phyloP scores from a whole-genome alignment of 2,329 filamentous ascomycete species.

The Phyllosticta ampelicida region DNA sequence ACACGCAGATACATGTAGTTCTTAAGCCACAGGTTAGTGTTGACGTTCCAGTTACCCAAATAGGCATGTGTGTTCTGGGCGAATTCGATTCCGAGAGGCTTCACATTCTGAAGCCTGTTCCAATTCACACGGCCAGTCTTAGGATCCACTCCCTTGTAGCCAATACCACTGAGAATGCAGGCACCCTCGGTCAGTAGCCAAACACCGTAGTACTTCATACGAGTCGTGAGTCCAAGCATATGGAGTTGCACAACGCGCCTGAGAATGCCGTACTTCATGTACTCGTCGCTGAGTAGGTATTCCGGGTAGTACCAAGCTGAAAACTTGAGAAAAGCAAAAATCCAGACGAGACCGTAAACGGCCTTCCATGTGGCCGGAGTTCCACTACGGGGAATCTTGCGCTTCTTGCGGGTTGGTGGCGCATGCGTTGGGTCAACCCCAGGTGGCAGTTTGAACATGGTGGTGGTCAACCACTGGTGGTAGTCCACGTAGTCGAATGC shows the following conservation, averaged over 20 bases:
- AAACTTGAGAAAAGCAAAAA: slow-evolving; percentile 65
- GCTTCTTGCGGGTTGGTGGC: slow-evolving; percentile 76
- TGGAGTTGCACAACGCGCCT: slow-evolving; percentile 70
- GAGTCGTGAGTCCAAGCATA: slow-evolving; percentile 69
- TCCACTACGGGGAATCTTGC: slow-evolving; percentile 83
- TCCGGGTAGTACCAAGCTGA: slow-evolving; percentile 54
- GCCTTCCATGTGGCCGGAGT: slow-evolving; percentile 74
- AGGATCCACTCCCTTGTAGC: slow-evolving; percentile 86
- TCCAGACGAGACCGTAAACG: slow-evolving; percentile 63
- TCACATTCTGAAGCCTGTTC: slow-evolving; percentile 83
- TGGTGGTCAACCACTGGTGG: slow-evolving; percentile 80
- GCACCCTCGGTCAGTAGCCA: slow-evolving; percentile 90
- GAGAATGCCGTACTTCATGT: slow-evolving; percentile 55
- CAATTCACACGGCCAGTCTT: slow-evolving; percentile 77
- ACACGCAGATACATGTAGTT: slow-evolving; percentile 95
- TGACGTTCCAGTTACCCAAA: slow-evolving; percentile 93
- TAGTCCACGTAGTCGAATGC: slow-evolving; percentile 95
- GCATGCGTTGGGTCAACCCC: slow-evolving; percentile 76
- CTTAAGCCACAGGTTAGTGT: slow-evolving; percentile 91
- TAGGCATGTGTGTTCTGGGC: slow-evolving; percentile 92
- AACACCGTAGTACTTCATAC: slow-evolving; percentile 93
- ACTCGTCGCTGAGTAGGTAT: slow-evolving; percentile 55
- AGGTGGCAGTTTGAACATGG: slow-evolving; percentile 81
- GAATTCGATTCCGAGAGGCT: slow-evolving; percentile 72
- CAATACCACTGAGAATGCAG: slow-evolving; percentile 86